Evolutionary conservation across 495 filamentous ascomycete genomes (phyloP).

Genomic region (Talaromyces liani): DNA sequence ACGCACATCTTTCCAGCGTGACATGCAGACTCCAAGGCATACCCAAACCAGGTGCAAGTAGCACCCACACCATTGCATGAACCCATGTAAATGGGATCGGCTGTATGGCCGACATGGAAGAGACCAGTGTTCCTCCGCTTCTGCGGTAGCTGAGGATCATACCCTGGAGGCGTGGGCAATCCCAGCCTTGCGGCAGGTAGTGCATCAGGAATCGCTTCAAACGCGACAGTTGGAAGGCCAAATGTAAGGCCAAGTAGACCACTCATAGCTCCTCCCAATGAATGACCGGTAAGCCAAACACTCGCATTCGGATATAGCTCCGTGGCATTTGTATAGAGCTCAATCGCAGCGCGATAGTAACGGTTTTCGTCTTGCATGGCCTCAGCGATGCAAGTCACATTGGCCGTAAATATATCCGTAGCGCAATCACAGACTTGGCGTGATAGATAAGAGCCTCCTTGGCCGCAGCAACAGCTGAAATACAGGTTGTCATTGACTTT

Average conservation of each 20-base stretch:
- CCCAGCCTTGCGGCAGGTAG: conserved; percentile 78
- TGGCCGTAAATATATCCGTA: conserved; percentile 75
- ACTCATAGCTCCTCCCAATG: conserved; percentile 79
- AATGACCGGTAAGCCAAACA: conserved; percentile 86
- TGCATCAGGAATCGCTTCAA: conserved; percentile 86
- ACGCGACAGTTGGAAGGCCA: conserved; percentile 78
- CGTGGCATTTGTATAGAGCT: conserved; percentile 88
- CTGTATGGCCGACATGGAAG: conserved; percentile 94
- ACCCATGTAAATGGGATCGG: conserved; percentile 92
- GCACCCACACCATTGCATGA: conserved; percentile 86
- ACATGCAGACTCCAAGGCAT: conserved; percentile 86
- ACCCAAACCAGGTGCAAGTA: conserved; percentile 84
- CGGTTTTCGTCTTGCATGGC: conserved; percentile 73
- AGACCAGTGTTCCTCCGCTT: conserved; percentile 63
- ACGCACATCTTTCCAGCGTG: conserved; percentile 82
- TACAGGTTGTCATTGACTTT: conserved; percentile 97
- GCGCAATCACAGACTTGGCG: conserved; percentile 88
- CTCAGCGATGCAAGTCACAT: conserved; percentile 75
- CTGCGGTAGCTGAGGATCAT: conserved; percentile 62
- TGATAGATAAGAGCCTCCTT: conserved; percentile 83
- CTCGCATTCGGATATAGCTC: conserved; percentile 78
- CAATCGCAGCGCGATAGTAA: conserved; percentile 80
- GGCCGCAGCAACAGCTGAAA: conserved; percentile 94
- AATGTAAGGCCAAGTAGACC: conserved; percentile 85
- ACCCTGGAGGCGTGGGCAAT: conserved; percentile 75